Conservation (phyloP, 306 rosid genomes). For the Astragalus glycyphyllos region DNA sequence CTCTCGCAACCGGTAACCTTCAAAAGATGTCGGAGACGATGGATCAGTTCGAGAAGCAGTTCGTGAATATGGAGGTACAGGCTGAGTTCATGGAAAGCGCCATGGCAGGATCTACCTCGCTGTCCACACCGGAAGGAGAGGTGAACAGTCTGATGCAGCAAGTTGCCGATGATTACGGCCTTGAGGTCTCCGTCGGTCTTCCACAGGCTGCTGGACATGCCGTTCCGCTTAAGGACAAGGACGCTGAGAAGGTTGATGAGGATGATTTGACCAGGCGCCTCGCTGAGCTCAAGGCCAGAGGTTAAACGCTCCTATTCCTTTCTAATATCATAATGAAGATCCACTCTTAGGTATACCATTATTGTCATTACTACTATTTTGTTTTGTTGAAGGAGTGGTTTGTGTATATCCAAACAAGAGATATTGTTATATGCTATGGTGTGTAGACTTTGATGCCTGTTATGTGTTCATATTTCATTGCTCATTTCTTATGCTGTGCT, state of each 20-base stretch:
- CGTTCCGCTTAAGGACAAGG: slow-evolving; percentile 89
- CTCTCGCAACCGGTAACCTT: slow-evolving; percentile 76
- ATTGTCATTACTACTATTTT: background rate
- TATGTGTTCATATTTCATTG: slow-evolving; percentile 15
- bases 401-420: slow-evolving; percentile 47
- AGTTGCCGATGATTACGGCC: slow-evolving; percentile 95
- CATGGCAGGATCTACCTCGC: slow-evolving; percentile 95
- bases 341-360: background rate
- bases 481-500: background rate
- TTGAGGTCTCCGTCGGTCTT: slow-evolving; percentile 92
- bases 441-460: slow-evolving; percentile 14
- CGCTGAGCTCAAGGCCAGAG: slow-evolving; percentile 97
- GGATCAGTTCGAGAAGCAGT: slow-evolving; percentile 95
- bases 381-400: slow-evolving; percentile 23
- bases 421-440: background rate
- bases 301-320: slow-evolving; percentile 37
- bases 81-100: slow-evolving; percentile 96
- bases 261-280: slow-evolving; percentile 89
- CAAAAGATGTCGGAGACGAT: slow-evolving; percentile 99
- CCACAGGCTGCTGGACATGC: slow-evolving; percentile 90
- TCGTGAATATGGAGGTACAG: slow-evolving; percentile 97
- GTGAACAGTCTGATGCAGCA: slow-evolving; percentile 95
- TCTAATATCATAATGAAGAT: background rate
- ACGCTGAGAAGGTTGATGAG: slow-evolving; percentile 83
- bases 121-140: slow-evolving; percentile 92